Evolutionary conservation across 129 eudicot species (phyloP).

Genomic region (Lactuca saligna): DNA sequence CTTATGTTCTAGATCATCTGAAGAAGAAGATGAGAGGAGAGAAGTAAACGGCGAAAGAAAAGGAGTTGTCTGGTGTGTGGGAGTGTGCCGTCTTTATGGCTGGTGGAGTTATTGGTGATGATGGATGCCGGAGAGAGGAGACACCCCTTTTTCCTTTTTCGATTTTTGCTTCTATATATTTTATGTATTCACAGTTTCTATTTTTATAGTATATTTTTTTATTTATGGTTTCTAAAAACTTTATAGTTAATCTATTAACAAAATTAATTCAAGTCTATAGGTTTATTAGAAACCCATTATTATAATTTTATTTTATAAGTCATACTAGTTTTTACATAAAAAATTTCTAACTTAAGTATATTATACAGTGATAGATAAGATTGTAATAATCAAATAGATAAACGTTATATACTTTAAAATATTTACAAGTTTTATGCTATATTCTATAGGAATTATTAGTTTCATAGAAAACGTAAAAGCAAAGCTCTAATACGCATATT

Average conservation of each 20-base stretch:
- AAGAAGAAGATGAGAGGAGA: constrained; percentile 1
- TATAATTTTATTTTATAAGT: too few relatives aligned
- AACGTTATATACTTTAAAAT: not conserved
- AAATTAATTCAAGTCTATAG: too few relatives aligned
- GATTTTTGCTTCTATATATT: not conserved
- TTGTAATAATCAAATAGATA: not conserved
- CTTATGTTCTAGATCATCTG: not conserved
- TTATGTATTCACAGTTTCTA: not conserved
- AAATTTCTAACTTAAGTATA: too few relatives aligned
- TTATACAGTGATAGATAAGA: too few relatives aligned
- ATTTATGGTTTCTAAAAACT: not conserved
- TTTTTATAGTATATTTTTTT: not conserved
- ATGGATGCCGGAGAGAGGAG: constrained; percentile 33
- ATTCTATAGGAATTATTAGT: too few relatives aligned
- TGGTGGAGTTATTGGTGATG: constrained; percentile 27
- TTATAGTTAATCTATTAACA: not conserved
- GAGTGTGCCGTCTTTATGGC: constrained; percentile 30
- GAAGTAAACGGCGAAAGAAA: constrained; percentile 43
- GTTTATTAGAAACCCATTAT: too few relatives aligned
- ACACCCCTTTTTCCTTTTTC: constrained; percentile 13
- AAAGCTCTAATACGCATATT: not conserved
- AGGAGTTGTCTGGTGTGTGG: constrained; percentile 36
- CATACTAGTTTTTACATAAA: too few relatives aligned
- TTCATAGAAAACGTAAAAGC: not conserved
- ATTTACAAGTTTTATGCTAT: too few relatives aligned